Percentiles rank a stretch among this genome's conserved stretches.
Evolutionary conservation across 2,329 filamentous ascomycete species (phyloP).

Genomic region (Fusarium cicatricum): DNA sequence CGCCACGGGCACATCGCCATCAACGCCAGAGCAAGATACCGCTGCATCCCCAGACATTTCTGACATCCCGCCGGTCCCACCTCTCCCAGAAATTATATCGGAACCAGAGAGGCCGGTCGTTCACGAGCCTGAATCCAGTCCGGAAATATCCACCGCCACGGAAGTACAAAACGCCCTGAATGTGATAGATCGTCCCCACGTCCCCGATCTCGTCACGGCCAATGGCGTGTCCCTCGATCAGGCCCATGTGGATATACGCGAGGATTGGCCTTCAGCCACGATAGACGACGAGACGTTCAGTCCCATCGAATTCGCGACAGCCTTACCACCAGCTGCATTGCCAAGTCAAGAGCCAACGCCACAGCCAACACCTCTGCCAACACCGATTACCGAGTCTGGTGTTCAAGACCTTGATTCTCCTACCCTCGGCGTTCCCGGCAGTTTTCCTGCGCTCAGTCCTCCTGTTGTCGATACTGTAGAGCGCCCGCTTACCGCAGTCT

Average conservation of each 20-base stretch:
- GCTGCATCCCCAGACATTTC: slow-evolving; percentile 17
- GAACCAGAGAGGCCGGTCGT: slow-evolving; percentile 2
- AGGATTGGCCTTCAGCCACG: slow-evolving; percentile 26
- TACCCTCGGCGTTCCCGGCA: slow-evolving; percentile 71
- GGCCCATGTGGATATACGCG: slow-evolving; percentile 11
- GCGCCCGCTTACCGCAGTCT: slow-evolving; percentile 65
- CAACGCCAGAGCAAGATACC: slow-evolving; percentile 27
- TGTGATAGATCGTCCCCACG: slow-evolving; percentile 18
- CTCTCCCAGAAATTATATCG: slow-evolving; percentile 27
- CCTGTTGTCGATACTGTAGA: slow-evolving; percentile 53
- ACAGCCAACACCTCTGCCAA: slow-evolving; percentile 13
- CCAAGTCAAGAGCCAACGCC: slow-evolving; percentile 21
- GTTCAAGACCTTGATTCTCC: slow-evolving; percentile 63
- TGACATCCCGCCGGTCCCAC: slow-evolving; percentile 37
- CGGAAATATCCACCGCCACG: slow-evolving; percentile 3
- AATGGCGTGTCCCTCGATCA: slow-evolving; percentile 19
- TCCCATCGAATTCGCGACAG: slow-evolving; percentile 34
- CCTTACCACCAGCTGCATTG: slow-evolving; percentile 36
- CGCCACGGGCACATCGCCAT: slow-evolving; percentile 21
- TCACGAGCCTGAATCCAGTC: slow-evolving; percentile 3
- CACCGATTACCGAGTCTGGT: slow-evolving; percentile 15
- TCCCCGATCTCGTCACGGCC: slow-evolving; percentile 8
- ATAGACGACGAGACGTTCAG: slow-evolving; percentile 33
- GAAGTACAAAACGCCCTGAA: slow-evolving; percentile 30
- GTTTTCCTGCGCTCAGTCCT: slow-evolving; percentile 59